These are phyloP conservation scores for Sesbania bispinosa DNA, from an alignment of 306 rosid species.

Conservation along the genomic window DNA sequence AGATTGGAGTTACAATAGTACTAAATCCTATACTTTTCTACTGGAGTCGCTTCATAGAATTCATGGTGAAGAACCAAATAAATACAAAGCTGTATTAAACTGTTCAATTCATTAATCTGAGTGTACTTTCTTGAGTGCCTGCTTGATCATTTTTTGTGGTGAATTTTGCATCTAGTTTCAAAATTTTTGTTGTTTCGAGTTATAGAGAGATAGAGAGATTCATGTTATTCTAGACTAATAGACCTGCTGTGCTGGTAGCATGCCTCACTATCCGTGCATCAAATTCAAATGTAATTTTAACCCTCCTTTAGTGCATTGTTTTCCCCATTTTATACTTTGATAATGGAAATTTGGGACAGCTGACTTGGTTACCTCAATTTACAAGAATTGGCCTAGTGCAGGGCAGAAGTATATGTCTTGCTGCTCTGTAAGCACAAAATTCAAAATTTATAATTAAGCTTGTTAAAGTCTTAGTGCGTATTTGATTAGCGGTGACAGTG, in stretches of 20 bases:
- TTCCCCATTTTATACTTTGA: constrained; percentile 4
- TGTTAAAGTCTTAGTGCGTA: too few species aligned
- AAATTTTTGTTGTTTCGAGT: background rate
- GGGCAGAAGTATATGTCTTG: constrained; percentile 49
- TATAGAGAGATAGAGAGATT: background rate
- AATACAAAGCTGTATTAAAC: background rate
- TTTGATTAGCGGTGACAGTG: too few species aligned
- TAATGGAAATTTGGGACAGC: constrained; percentile 22
- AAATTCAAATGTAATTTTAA: background rate
- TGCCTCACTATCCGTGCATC: background rate
- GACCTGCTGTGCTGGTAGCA: background rate
- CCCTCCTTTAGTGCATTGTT: background rate
- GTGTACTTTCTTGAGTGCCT: background rate
- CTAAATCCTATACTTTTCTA: too few species aligned
- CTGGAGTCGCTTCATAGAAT: background rate
- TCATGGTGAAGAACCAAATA: background rate
- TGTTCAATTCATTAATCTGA: background rate
- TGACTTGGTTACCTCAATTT: constrained; percentile 58
- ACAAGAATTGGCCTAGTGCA: constrained; percentile 63
- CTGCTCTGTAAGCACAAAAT: constrained; percentile 50
- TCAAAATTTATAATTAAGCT: background rate
- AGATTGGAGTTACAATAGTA: background rate
- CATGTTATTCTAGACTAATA: background rate
- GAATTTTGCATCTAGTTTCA: constrained; percentile 1
- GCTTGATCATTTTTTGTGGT: background rate